phyloP scores from a whole-genome alignment of 106 monocot genomes.

The Apostasia ramifera region DNA sequence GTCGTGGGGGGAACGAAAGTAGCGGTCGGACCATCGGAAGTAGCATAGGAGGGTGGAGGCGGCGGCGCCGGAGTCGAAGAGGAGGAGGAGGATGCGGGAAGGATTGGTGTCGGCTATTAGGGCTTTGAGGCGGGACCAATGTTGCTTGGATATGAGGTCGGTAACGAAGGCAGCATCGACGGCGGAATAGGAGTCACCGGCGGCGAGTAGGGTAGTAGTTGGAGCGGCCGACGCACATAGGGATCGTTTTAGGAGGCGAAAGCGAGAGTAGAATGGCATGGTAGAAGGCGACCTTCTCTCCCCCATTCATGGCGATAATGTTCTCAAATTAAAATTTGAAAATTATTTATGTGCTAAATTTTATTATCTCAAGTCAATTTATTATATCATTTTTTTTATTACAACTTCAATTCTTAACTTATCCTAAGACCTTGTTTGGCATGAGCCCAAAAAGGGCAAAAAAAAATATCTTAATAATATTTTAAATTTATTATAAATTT shows the following conservation, averaged over 20 bases:
- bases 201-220: background rate
- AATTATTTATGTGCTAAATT: too few relatives aligned
- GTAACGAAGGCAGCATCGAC: slow-evolving; percentile 15
- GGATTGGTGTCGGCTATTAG: slow-evolving; percentile 18
- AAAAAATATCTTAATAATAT: too few relatives aligned
- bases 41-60: slow-evolving; percentile 7
- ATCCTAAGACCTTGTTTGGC: too few relatives aligned
- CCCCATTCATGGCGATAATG: too few relatives aligned
- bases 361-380: too few relatives aligned
- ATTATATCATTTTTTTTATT: too few relatives aligned
- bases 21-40: slow-evolving; percentile 22
- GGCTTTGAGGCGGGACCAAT: slow-evolving; percentile 42
- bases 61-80: slow-evolving; percentile 5
- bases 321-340: too few relatives aligned
- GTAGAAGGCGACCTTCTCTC: too few relatives aligned
- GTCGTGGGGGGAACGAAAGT: slow-evolving; percentile 14
- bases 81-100: slow-evolving; percentile 13
- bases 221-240: background rate
- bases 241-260: background rate
- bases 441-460: too few relatives aligned
- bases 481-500: too few relatives aligned
- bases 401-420: too few relatives aligned
- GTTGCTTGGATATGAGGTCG: slow-evolving; percentile 32
- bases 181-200: background rate
- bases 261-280: background rate